A percentile compares a stretch with the other conserved stretches of the same genome.
Conservation (phyloP, 75 land plant species). For the Pinus tabuliformis region DNA sequence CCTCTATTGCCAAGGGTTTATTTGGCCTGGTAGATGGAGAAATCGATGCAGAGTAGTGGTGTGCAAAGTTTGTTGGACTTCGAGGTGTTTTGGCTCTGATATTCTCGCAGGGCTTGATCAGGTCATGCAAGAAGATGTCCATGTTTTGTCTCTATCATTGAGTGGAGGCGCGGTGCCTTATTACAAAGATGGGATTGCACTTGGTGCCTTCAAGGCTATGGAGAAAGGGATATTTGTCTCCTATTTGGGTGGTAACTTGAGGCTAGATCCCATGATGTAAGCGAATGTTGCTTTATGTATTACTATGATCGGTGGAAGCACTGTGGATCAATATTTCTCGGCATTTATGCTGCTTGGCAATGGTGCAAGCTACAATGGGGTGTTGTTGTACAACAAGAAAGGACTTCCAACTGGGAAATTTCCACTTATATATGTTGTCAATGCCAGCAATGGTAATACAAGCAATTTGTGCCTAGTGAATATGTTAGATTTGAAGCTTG, state of each 20-base stretch:
- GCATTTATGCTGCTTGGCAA: conserved; percentile 58
- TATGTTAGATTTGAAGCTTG: conserved; percentile 37
- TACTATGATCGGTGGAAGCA: conserved; percentile 66
- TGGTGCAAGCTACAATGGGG: conserved; percentile 46
- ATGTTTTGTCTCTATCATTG: conserved; percentile 63
- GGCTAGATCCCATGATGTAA: conserved; percentile 44
- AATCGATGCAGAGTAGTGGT: conserved; percentile 41
- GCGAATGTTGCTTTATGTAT: conserved; percentile 79
- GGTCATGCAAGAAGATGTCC: conserved; percentile 57
- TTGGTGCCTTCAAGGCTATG: conserved; percentile 55
- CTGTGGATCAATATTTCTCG: conserved; percentile 72
- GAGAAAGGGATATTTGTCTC: conserved; percentile 57
- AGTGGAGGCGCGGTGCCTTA: conserved; percentile 47
- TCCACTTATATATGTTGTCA: conserved; percentile 54
- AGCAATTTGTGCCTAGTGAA: conserved; percentile 56
- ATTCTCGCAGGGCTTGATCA: conserved; percentile 66
- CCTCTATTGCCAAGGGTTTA: no score
- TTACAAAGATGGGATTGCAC: conserved; percentile 51
- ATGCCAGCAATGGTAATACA: conserved; percentile 37
- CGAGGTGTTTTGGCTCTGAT: conserved; percentile 59
- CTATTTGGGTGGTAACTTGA: conserved; percentile 64
- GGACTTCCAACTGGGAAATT: conserved; percentile 18
- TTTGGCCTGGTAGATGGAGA: no score
- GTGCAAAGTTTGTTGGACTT: conserved; percentile 62
- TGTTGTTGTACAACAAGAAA: conserved; percentile 55